phyloP scores from a whole-genome alignment of 176 grass and related monocot species.

The Oropetium thomaeum region DNA sequence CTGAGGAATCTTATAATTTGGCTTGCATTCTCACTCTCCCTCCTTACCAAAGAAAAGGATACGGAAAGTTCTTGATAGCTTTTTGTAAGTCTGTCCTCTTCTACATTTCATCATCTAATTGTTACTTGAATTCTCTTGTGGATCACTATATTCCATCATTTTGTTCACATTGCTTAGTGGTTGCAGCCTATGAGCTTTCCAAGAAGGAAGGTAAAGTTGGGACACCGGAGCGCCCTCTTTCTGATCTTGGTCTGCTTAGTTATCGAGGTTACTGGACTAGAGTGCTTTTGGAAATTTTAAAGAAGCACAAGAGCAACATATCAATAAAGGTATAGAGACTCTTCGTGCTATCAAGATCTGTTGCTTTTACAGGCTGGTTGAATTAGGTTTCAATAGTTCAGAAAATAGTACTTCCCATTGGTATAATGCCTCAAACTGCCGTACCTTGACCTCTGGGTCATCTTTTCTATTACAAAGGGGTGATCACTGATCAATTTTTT shows the following conservation, averaged over 20 bases:
- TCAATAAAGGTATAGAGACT: constrained; percentile 74
- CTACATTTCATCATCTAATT: constrained; percentile 7
- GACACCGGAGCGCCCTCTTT: constrained; percentile 90
- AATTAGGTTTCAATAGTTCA: not conserved
- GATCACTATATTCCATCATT: not conserved
- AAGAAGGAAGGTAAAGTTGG: constrained; percentile 99
- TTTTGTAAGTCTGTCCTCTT: constrained; percentile 68
- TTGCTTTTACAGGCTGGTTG: not conserved
- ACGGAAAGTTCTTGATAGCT: constrained; percentile 95
- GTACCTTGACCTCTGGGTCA: not conserved
- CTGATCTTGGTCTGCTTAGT: constrained; percentile 90
- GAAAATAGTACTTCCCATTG: not conserved
- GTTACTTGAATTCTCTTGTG: not conserved
- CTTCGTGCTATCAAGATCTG: not conserved
- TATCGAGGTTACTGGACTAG: constrained; percentile 96
- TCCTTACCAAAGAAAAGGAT: constrained; percentile 99
- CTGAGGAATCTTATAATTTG: constrained; percentile 93
- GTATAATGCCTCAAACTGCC: not conserved
- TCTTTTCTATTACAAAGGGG: not conserved
- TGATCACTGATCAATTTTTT: no score
- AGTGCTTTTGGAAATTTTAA: constrained; percentile 93
- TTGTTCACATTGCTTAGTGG: constrained; percentile 10
- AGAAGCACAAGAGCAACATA: constrained; percentile 98
- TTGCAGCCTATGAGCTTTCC: constrained; percentile 96
- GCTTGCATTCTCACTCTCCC: constrained; percentile 99